Conservation (phyloP, 1,139 yeast genomes). For the Magnusiomyces fungicola region DNA sequence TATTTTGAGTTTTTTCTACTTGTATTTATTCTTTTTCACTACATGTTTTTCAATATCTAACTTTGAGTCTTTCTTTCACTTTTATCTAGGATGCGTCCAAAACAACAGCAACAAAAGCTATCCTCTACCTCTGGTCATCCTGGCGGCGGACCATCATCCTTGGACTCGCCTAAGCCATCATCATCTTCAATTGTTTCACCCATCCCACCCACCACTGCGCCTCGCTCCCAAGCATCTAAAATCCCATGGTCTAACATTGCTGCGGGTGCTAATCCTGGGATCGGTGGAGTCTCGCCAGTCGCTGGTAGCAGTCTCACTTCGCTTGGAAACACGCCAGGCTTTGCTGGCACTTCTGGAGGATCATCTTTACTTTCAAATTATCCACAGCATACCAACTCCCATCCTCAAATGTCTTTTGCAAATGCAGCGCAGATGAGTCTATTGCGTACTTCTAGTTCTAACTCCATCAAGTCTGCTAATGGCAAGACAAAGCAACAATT, state of each 20-base stretch:
- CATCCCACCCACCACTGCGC: slow-evolving; percentile 9
- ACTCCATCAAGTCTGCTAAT: neutral
- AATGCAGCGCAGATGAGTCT: slow-evolving; percentile 14
- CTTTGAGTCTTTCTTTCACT: neutral
- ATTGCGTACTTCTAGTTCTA: slow-evolving; percentile 8
- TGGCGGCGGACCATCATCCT: neutral
- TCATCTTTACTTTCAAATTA: neutral
- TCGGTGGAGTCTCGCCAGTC: too few species aligned
- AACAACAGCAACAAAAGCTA: slow-evolving; percentile 11
- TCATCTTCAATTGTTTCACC: neutral
- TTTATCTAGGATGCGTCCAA: slow-evolving; percentile 16
- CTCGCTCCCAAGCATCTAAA: slow-evolving; percentile 10
- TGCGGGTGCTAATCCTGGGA: slow-evolving; percentile 18
- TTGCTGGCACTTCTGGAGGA: slow-evolving; percentile 4
- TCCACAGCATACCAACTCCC: slow-evolving; percentile 6
- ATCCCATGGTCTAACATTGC: slow-evolving; percentile 23
- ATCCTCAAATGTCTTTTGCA: slow-evolving; percentile 15
- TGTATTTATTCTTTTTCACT: neutral
- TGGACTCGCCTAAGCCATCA: neutral
- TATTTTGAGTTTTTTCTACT: too few species aligned
- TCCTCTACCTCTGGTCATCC: neutral
- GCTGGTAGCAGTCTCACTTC: too few species aligned
- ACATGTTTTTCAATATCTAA: neutral
- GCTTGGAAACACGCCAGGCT: too few species aligned
- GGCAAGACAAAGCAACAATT: neutral